These are phyloP conservation scores for Ceratobasidium papillatum DNA, from an alignment of 1,284 basidiomycete genomes.

Conservation along the genomic window DNA sequence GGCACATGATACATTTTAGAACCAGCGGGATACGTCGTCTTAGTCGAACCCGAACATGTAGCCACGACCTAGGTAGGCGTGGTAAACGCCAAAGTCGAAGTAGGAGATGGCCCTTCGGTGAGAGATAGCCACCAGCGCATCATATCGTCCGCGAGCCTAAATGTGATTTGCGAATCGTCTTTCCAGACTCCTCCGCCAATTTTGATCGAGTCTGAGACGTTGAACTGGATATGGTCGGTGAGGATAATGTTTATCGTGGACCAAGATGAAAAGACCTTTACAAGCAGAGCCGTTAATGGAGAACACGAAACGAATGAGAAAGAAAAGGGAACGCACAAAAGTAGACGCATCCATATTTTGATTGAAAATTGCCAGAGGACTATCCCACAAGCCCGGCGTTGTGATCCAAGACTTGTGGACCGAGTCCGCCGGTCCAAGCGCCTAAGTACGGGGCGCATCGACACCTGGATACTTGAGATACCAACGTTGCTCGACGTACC, in stretches of 20 bases:
- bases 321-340: too few relatives aligned
- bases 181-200: conserved; percentile 16
- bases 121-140: neutral
- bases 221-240: neutral
- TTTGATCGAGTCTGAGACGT: neutral
- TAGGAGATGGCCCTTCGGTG: neutral
- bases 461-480: neutral
- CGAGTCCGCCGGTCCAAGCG: neutral
- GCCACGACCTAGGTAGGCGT: too few relatives aligned
- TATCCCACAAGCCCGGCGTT: neutral
- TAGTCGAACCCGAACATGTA: too few relatives aligned
- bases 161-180: conserved; percentile 9
- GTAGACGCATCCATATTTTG: neutral
- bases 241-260: conserved; percentile 2
- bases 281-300: neutral
- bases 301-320: neutral
- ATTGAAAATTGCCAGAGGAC: neutral
- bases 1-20: neutral
- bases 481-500: conserved; percentile 51
- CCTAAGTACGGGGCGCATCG: neutral
- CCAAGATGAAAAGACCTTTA: conserved; percentile 20
- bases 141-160: neutral
- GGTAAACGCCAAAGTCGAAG: neutral
- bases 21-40: neutral
- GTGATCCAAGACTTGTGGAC: neutral